A percentile compares a stretch with the other conserved stretches of the same genome.
Evolutionary conservation across 768 basidiomycete species (phyloP).

Genomic region (Amanita pseudoporphyria): DNA sequence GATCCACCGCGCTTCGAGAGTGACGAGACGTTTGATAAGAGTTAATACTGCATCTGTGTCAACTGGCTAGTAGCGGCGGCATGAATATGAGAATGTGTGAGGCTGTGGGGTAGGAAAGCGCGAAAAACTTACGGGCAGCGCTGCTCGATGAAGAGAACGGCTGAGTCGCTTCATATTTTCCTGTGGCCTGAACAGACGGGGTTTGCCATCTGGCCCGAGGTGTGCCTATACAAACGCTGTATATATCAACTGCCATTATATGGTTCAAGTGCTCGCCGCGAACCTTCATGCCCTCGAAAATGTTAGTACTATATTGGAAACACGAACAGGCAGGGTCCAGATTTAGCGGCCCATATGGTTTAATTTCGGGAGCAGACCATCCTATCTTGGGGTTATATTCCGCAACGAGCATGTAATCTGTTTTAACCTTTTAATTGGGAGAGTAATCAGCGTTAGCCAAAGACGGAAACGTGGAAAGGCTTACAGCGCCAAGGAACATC

Average conservation of each 20-base stretch:
- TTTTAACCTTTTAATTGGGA: slow-evolving; percentile 33
- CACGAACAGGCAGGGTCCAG: slow-evolving; percentile 69
- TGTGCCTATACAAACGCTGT: slow-evolving; percentile 29
- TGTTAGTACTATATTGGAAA: slow-evolving; percentile 78
- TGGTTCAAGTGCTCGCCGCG: background rate
- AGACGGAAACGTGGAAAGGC: slow-evolving; percentile 7
- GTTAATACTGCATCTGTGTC: slow-evolving; percentile 55
- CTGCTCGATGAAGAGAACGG: slow-evolving; percentile 58
- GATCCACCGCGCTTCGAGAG: slow-evolving; percentile 77
- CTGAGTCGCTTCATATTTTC: slow-evolving; percentile 79
- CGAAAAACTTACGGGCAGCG: slow-evolving; percentile 47
- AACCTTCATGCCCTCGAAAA: slow-evolving; percentile 85
- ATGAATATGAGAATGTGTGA: background rate
- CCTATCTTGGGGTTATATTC: slow-evolving; percentile 54
- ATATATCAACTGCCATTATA: background rate
- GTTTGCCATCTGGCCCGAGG: slow-evolving; percentile 57
- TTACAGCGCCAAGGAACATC: slow-evolving; percentile 50
- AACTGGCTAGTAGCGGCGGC: slow-evolving; percentile 42
- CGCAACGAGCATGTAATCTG: slow-evolving; percentile 72
- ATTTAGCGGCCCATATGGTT: slow-evolving; percentile 58
- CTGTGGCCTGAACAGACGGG: slow-evolving; percentile 74
- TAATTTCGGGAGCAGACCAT: slow-evolving; percentile 67
- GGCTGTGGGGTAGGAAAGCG: background rate
- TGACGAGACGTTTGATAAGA: slow-evolving; percentile 68
- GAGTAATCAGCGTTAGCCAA: slow-evolving; percentile 1